Evolutionary conservation across 768 basidiomycete species (phyloP), one percentile per base, ranked within the genome.

Genomic region (Lactifluus rugatus): DNA sequence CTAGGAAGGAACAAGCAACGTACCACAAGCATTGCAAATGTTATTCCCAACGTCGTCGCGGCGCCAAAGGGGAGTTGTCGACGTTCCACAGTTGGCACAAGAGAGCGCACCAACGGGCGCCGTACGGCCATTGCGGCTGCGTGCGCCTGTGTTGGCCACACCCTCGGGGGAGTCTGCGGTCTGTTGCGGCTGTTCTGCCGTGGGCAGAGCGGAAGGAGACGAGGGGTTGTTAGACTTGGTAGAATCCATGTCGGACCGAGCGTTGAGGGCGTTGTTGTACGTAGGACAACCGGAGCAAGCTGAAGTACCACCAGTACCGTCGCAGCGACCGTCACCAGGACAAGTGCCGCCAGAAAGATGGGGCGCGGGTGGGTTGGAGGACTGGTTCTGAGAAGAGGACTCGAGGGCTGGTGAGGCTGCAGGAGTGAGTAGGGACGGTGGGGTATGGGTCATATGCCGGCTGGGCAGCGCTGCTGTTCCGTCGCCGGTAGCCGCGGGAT

Each of bases 261-360:
- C 54, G 75, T 71, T 57, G 59, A 83, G 74, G 52, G 79, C 80
- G 69, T 99, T 99, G 77, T 97, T 99, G 74, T 84, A 93, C 32
- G 95, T 94, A 13, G 96, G 96, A 71, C 96, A 99, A 46, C 96
- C 96, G 63, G 86, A 82, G 71, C 96, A 99, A 62, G 90, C 86
- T 59, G 82, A 83, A 63, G 92, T 84, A 53, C 96, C 96, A 66
- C 96, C 96, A 13, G 91, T 94, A 64, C 96, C 96, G 73, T 99
- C 92, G 74, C 96, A 99, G 65, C 90, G 81, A 34, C 96, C 96
- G 73, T 97, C 96, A 57, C 96, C 96, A 3, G 96, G 96, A 72
- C 96, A 99, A n/a, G 94, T 94, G 61, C 88, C 59, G 54, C 49
- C 87, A 32, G 70, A 69, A 56, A 45, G 52, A 42, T 66, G 66